Evolutionary conservation across 345 rosid species (phyloP).

Genomic region (Sisymbrium altissimum): DNA sequence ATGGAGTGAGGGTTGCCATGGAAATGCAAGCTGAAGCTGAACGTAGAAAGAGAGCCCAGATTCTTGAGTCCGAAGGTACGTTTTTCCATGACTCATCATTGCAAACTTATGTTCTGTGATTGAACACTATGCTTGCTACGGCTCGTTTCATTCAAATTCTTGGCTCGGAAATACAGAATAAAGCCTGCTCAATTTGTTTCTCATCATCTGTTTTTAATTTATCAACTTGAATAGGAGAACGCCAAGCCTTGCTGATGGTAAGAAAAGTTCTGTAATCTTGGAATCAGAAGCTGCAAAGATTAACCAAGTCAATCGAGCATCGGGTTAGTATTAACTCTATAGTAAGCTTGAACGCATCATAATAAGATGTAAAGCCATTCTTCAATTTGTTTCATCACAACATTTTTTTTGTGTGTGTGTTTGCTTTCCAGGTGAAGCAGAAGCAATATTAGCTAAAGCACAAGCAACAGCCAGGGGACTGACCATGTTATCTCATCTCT

Average conservation of each 20-base stretch:
- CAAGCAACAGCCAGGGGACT: slow-evolving; percentile 79
- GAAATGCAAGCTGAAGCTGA: slow-evolving; percentile 99
- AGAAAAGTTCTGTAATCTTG: slow-evolving; percentile 64
- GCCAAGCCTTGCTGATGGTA: slow-evolving; percentile 71
- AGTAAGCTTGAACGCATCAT: neutral
- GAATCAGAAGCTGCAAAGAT: slow-evolving; percentile 68
- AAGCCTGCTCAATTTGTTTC: slow-evolving; percentile 6
- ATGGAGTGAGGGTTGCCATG: slow-evolving; percentile 91
- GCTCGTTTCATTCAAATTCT: neutral
- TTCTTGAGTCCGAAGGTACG: slow-evolving; percentile 83
- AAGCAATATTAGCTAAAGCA: slow-evolving; percentile 84
- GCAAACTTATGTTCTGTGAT: neutral
- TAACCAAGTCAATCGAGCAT: slow-evolving; percentile 70
- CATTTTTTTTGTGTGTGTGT: neutral
- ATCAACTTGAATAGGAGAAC: slow-evolving; percentile 30
- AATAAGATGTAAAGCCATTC: neutral
- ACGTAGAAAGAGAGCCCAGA: slow-evolving; percentile 86
- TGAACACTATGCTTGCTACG: neutral
- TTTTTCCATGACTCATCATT: neutral
- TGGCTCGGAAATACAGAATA: too few species aligned
- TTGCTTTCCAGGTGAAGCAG: slow-evolving; percentile 74
- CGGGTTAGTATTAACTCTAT: slow-evolving; percentile 34
- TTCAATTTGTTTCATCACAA: neutral
- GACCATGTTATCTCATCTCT: slow-evolving; percentile 63
- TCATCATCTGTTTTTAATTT: slow-evolving; percentile 8